phyloP scores from a whole-genome alignment of 2,329 filamentous ascomycete genomes.

The Zopfia rhizophila region DNA sequence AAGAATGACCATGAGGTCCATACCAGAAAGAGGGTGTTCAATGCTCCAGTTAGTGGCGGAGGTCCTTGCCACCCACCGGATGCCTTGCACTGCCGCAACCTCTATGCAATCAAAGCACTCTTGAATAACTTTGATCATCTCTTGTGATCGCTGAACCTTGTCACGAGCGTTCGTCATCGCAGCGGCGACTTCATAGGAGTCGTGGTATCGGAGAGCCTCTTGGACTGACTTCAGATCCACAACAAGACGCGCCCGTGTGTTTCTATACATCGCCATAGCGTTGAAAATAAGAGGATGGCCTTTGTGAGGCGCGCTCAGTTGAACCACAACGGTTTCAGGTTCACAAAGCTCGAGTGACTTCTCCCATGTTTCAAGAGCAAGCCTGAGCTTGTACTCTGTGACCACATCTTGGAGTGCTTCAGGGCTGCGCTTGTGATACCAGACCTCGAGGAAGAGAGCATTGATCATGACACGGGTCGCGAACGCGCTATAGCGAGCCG shows the following conservation, averaged over 20 bases:
- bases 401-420: constrained; percentile 97
- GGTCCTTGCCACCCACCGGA: constrained; percentile 97
- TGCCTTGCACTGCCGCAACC: constrained; percentile 91
- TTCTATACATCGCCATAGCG: constrained; percentile 95
- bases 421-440: constrained; percentile 99
- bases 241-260: constrained; percentile 89
- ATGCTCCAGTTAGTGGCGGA: constrained; percentile 99
- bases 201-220: constrained; percentile 95
- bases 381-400: constrained; percentile 95
- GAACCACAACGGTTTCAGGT: constrained; percentile 86
- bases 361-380: constrained; percentile 98
- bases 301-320: constrained; percentile 92
- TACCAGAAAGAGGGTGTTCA: constrained; percentile 93
- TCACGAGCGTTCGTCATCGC: constrained; percentile 96
- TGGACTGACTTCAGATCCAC: constrained; percentile 96
- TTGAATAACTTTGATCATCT: constrained; percentile 99
- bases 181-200: constrained; percentile 94
- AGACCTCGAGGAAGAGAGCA: constrained; percentile 95
- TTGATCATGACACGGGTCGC: constrained; percentile 99
- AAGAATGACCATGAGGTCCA: constrained; percentile 97
- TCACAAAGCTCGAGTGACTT: constrained; percentile 94
- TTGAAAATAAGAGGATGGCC: constrained; percentile 98
- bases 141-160: constrained; percentile 91
- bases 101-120: constrained; percentile 98
- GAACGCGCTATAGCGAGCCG: constrained; percentile 92